Evolutionary conservation across 2,329 filamentous ascomycete species (phyloP).

Genomic region (Fusarium anthophilum): DNA sequence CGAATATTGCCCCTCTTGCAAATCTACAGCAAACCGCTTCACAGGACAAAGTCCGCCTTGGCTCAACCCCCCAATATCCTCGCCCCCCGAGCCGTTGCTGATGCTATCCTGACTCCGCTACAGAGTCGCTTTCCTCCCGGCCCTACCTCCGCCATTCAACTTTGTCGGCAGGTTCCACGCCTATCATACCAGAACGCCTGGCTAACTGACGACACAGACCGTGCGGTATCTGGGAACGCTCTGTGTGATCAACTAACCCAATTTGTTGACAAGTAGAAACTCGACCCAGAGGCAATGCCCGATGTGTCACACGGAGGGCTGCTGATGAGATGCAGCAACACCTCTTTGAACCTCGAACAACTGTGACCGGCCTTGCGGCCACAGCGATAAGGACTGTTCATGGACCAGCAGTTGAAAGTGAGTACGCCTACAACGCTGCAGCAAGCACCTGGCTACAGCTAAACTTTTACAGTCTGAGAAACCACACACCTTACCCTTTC

Average conservation of each 20-base stretch:
- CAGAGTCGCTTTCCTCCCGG: neutral
- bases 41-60: accelerated
- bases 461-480: neutral
- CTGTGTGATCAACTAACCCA: neutral
- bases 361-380: neutral
- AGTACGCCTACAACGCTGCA: neutral
- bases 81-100: too few relatives aligned
- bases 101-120: neutral
- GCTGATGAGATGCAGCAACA: neutral
- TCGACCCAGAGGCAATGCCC: neutral
- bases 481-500: neutral
- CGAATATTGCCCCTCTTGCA: neutral
- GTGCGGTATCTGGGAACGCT: too few relatives aligned
- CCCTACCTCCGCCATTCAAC: neutral
- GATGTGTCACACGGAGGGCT: too few relatives aligned
- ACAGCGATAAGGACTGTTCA: too few relatives aligned
- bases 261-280: too few relatives aligned
- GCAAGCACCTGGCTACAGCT: too few relatives aligned
- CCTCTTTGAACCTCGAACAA: neutral
- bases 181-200: neutral
- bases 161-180: neutral
- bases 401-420: too few relatives aligned
- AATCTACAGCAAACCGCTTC: neutral
- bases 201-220: neutral
- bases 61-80: neutral